Evolutionary conservation across 768 basidiomycete species (phyloP).

Genomic region (Hericium alpestre): DNA sequence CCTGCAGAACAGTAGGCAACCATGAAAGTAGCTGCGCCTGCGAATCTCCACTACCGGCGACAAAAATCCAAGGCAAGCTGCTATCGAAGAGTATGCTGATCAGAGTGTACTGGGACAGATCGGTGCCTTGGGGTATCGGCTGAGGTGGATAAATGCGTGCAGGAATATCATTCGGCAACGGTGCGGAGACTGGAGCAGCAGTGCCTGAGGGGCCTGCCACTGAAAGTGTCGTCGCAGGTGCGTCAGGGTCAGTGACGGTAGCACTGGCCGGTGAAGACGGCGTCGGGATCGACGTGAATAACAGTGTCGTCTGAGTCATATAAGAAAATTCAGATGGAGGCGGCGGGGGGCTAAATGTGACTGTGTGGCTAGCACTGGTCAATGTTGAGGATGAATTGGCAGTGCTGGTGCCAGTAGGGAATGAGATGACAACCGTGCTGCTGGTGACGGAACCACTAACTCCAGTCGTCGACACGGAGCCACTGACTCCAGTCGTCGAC

Average conservation of each 20-base stretch:
- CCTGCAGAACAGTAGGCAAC: slow-evolving; percentile 41
- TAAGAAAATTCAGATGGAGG: slow-evolving; percentile 25
- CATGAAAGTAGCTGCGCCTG: slow-evolving; percentile 71
- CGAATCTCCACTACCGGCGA: slow-evolving; percentile 44
- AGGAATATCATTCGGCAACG: slow-evolving; percentile 55
- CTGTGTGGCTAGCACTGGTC: slow-evolving; percentile 7
- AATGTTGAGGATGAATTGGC: neutral
- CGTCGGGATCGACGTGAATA: slow-evolving; percentile 18
- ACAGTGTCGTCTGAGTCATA: slow-evolving; percentile 25
- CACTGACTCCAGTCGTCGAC: neutral
- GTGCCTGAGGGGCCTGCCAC: slow-evolving; percentile 8
- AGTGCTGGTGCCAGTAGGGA: slow-evolving; percentile 3
- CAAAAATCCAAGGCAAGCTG: slow-evolving; percentile 58
- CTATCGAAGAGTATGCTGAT: slow-evolving; percentile 58
- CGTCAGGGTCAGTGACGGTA: slow-evolving; percentile 31
- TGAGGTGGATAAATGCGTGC: slow-evolving; percentile 40
- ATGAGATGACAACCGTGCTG: slow-evolving; percentile 1
- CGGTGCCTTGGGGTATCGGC: slow-evolving; percentile 14
- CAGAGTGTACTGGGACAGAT: slow-evolving; percentile 31
- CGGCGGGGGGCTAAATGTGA: slow-evolving; percentile 14
- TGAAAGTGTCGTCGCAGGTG: slow-evolving; percentile 20
- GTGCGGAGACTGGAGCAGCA: slow-evolving; percentile 15
- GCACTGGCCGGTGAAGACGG: slow-evolving; percentile 3
- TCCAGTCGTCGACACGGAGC: neutral
- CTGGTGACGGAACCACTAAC: slow-evolving; percentile 4